Evolutionary conservation across 495 filamentous ascomycete genomes (phyloP), one percentile per base, ranked within the genome.

Genomic region (Penicillium manginii): DNA sequence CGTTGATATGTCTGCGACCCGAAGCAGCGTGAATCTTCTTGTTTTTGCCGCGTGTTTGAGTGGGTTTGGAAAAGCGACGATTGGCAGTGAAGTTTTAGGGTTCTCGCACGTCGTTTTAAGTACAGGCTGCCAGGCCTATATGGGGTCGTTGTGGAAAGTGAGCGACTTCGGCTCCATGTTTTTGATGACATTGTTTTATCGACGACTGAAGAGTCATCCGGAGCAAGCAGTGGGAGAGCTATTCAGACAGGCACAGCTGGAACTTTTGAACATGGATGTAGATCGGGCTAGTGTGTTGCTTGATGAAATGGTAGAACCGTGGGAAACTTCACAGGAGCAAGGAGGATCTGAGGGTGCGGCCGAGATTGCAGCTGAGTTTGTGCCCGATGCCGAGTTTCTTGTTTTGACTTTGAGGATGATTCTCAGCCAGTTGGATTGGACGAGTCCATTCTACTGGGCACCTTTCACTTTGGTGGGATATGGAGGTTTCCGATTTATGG

Each of bases 401-500:
- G 33, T 71, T 1, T 31, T 60, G 2, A 55, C 53, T 15, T 29
- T 64, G 57, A 64, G 59, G 43, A 67, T 69, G 66, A 64, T 65
- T 18, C 26, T 71, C 1, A 35, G 40, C 15, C 63, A 69, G 43
- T 31, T 71, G 40, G 68, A 71, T 40, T 69, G 66, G 68, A 47
- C 57, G 0, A 71, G 66, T 33, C 68, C 66, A 0, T 67, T 69
- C 32, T 71, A 61, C 26, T 71, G 68, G 68, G 68, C 66, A 4
- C 61, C 68, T 6, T 71, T 69, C 56, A 58, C 57, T 3, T 22
- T 71, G 45, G 59, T 69, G 35, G 66, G 66, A 18, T 67, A 69
- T 61, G 68, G 68, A 9, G 64, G 63, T 2, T 72, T 72, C 29
- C 50, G 60, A 12, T 65, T 72, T 35, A 21, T 85, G 74, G 47